Evolutionary conservation across 1,284 basidiomycete genomes (phyloP), one percentile per base, ranked within the genome.

Genomic region (Sparassis latifolia): DNA sequence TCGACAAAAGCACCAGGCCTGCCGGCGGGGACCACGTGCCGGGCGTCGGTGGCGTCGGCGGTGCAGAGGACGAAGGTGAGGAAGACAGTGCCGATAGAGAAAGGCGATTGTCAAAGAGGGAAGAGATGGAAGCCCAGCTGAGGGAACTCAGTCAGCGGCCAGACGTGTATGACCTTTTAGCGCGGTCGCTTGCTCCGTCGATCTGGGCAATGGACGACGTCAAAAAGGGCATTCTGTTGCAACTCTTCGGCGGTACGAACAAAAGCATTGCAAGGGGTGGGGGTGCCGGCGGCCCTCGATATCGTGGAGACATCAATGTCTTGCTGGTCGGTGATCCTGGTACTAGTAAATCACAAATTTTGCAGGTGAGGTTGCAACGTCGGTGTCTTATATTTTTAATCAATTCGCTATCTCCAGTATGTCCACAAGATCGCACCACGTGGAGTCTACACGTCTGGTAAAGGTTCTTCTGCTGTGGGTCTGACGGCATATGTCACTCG

Each of bases 141-240:
- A 69, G 78, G 37, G 78, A 86, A 40, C 78, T 97, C 32, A 89
- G 89, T 53, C 69, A 77, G 54, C 73, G 84, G 46, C 80, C 82
- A 2, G 94, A 97, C 66, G 75, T 97, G 40, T 99, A 99, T 67
- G 91, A 96, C 3, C 70, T 92, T 39, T 77, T 99, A 1, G 74
- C 95, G 10, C 76, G 88, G 33, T 92, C 88, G 2, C 79, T 99
- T 54, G 96, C 96, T 1, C 97, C 96, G 6, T 90, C 86, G 31
- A 96, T 99, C 59, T 98, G 92, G 86, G 92, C 94, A 66, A 89
- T 98, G 91, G 95, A 99, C 40, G 96, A 99, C 63, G 92, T 99
- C 55, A 99, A 99, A 74, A 98, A 98, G 73, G 96, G 97, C 0
- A 96, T 99, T 50, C 67, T 99, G 45, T 72, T 99, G 32, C 96